A percentile compares a stretch with the other conserved stretches of the same genome.
phyloP scores from a whole-genome alignment of 495 filamentous ascomycete species.

The Daldinia grandis region DNA sequence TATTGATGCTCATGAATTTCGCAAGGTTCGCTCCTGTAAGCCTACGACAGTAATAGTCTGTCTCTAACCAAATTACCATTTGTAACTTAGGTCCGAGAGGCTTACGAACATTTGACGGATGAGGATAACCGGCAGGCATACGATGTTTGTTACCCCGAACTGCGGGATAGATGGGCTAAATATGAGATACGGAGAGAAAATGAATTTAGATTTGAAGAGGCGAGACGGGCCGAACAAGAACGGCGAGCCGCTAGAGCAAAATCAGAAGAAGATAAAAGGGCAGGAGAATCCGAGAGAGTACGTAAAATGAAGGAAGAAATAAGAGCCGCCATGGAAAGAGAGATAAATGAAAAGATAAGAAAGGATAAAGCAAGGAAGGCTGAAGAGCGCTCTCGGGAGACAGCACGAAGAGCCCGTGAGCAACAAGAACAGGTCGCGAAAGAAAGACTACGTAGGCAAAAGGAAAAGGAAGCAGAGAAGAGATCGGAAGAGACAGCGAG shows the following conservation, averaged over 20 bases:
- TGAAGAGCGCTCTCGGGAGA: slow-evolving; percentile 30
- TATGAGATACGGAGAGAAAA: slow-evolving; percentile 1
- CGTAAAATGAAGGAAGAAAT: slow-evolving; percentile 19
- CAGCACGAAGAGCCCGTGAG: slow-evolving; percentile 25
- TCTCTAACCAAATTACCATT: background rate
- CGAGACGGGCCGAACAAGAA: slow-evolving; percentile 18
- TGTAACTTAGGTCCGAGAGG: slow-evolving; percentile 22
- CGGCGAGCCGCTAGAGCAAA: background rate
- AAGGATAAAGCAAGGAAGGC: slow-evolving; percentile 22
- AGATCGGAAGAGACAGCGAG: slow-evolving; percentile 30
- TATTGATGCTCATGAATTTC: slow-evolving; percentile 35
- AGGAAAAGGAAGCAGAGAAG: slow-evolving; percentile 22
- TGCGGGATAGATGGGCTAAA: slow-evolving; percentile 18
- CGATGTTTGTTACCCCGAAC: slow-evolving; percentile 14
- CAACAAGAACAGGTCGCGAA: slow-evolving; percentile 27
- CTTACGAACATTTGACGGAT: slow-evolving; percentile 30
- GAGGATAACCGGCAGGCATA: slow-evolving; percentile 13
- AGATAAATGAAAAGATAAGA: slow-evolving; percentile 8
- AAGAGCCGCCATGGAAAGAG: slow-evolving; percentile 18
- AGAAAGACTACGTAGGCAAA: slow-evolving; percentile 25
- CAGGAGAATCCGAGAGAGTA: slow-evolving; percentile 9
- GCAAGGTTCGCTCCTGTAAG: slow-evolving; percentile 26
- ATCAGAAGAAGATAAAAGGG: background rate
- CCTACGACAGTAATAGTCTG: background rate
- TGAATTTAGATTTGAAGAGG: background rate